These are phyloP conservation scores for Calocybe gangraenosa DNA, from an alignment of 768 basidiomycete genomes.

Conservation along the genomic window DNA sequence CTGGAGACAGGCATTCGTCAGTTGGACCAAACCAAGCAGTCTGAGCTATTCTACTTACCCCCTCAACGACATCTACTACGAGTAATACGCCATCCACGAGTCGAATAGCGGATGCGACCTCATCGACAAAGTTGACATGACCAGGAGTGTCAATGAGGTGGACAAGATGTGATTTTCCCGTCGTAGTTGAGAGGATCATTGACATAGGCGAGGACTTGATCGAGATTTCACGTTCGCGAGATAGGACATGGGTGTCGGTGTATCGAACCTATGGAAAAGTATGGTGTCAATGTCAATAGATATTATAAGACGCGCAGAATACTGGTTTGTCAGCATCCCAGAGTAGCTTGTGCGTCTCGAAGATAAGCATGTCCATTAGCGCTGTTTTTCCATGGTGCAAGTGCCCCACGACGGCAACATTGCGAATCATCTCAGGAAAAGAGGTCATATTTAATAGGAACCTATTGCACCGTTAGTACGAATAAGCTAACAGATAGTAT, in stretches of 20 bases:
- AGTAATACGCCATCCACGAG: constrained; percentile 88
- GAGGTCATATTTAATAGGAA: constrained; percentile 89
- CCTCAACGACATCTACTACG: constrained; percentile 98
- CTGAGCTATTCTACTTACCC: constrained; percentile 48
- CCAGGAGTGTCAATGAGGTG: constrained; percentile 97
- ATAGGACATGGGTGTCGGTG: constrained; percentile 91
- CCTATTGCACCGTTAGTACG: constrained; percentile 34
- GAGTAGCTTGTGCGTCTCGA: constrained; percentile 91
- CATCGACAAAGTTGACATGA: constrained; percentile 98
- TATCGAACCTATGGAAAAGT: constrained; percentile 69
- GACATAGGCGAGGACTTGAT: constrained; percentile 98
- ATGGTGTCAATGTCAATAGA: constrained; percentile 8
- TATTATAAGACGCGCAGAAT: constrained; percentile 23
- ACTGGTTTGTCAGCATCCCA: constrained; percentile 94
- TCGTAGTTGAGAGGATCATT: constrained; percentile 75
- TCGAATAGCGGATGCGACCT: constrained; percentile 85
- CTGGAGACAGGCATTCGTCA: constrained; percentile 31
- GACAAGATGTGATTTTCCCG: constrained; percentile 89
- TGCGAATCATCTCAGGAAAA: constrained; percentile 93
- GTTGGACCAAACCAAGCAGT: constrained; percentile 1
- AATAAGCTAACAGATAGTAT: constrained; percentile 5
- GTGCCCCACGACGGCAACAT: constrained; percentile 94
- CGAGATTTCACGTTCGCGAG: constrained; percentile 86
- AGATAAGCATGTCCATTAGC: constrained; percentile 94
- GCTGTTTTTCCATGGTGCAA: constrained; percentile 98